These are phyloP conservation scores for Bisporella sp. DNA, from an alignment of 2,329 filamentous ascomycete species.

Conservation along the genomic window DNA sequence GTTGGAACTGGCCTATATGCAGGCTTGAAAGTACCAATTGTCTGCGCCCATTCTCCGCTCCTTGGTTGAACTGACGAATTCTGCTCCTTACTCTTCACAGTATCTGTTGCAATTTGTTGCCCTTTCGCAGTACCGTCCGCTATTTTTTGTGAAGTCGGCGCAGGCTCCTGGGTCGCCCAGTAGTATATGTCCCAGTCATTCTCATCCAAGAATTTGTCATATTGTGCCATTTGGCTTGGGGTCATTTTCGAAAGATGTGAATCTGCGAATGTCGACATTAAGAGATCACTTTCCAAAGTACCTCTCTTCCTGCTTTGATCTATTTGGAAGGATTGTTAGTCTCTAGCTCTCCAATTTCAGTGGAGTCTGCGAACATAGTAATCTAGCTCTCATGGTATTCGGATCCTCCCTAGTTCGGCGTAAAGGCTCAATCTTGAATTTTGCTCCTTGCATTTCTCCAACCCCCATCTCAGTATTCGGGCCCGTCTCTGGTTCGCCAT, in stretches of 20 bases:
- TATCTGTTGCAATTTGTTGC: constrained; percentile 21
- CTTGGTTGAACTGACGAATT: constrained; percentile 28
- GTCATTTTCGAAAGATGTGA: constrained; percentile 70
- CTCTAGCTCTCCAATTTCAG: not conserved
- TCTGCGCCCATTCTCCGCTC: constrained; percentile 92
- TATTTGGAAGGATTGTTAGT: constrained; percentile 30
- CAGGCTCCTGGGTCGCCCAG: constrained; percentile 86
- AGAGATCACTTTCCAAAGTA: constrained; percentile 89
- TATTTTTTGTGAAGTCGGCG: constrained; percentile 48
- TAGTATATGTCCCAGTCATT: constrained; percentile 99
- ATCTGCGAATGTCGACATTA: constrained; percentile 92
- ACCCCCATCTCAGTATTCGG: constrained; percentile 59
- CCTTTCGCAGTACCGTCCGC: constrained; percentile 39
- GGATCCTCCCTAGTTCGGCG: constrained; percentile 76
- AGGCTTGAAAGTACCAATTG: constrained; percentile 86
- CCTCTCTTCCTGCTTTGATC: constrained; percentile 97
- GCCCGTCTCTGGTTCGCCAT: constrained; percentile 36
- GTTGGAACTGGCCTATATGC: constrained; percentile 84
- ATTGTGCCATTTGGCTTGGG: constrained; percentile 66
- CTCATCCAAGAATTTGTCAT: constrained; percentile 91
- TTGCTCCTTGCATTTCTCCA: constrained; percentile 80
- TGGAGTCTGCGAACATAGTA: constrained; percentile 47
- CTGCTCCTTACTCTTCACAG: constrained; percentile 19
- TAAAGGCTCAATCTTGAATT: constrained; percentile 86
- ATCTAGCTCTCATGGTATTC: constrained; percentile 79